A percentile compares a stretch with the other conserved stretches of the same genome.
Conservation (phyloP, 148 eudicot species). For the Chenopodium quinoa region DNA sequence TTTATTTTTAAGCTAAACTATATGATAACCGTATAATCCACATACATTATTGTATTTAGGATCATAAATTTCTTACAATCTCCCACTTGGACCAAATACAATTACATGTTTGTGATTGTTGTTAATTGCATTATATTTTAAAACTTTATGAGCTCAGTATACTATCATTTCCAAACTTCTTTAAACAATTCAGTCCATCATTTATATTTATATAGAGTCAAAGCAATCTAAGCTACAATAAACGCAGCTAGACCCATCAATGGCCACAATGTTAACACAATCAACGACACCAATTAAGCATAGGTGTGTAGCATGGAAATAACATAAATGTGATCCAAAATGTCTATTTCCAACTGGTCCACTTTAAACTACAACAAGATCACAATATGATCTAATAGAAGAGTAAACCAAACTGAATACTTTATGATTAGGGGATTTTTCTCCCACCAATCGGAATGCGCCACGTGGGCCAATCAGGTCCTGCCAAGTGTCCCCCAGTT, state of each 20-base stretch:
- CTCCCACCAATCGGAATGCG: too few species aligned
- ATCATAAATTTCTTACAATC: not conserved
- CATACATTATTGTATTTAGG: too few species aligned
- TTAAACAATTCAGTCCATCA: not conserved
- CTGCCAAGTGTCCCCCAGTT: too few species aligned
- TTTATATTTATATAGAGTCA: not conserved
- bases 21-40: too few species aligned
- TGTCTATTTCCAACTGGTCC: constrained; percentile 2
- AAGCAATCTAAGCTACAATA: not conserved
- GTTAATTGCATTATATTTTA: not conserved
- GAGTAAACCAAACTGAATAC: not conserved
- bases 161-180: not conserved
- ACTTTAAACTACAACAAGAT: not conserved
- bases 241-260: not conserved
- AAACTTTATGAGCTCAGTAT: not conserved
- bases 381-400: not conserved
- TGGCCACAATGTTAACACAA: not conserved
- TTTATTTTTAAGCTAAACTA: too few species aligned
- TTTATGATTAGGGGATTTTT: too few species aligned
- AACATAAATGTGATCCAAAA: not conserved
- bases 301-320: not conserved
- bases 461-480: too few species aligned
- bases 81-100: constrained; percentile 1
- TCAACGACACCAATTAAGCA: not conserved
- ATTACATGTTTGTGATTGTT: not conserved